Evolutionary conservation across 768 basidiomycete genomes (phyloP).

Genomic region (Leccinum truebloodii): DNA sequence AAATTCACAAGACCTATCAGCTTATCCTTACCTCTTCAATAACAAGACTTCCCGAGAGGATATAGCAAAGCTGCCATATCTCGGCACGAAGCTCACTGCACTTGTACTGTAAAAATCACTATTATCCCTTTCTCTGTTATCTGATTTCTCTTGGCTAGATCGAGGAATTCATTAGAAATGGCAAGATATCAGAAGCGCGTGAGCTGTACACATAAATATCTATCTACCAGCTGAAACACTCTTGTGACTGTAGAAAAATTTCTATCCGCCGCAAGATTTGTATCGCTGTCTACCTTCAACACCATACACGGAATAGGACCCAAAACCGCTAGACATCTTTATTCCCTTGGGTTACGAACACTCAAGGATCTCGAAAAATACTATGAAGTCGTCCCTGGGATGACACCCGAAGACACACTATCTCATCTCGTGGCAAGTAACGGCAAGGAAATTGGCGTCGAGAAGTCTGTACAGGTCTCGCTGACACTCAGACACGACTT

Average conservation of each 20-base stretch:
- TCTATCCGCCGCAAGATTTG: conserved; percentile 51
- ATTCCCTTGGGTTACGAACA: conserved; percentile 64
- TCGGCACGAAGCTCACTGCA: conserved; percentile 51
- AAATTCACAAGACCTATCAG: conserved; percentile 29
- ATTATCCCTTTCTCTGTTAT: neutral
- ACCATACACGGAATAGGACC: conserved; percentile 76
- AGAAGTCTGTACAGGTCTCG: conserved; percentile 54
- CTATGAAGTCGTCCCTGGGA: conserved; percentile 46
- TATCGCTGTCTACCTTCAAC: conserved; percentile 56
- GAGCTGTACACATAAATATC: conserved; percentile 17
- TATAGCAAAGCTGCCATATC: conserved; percentile 44
- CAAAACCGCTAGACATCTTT: conserved; percentile 63
- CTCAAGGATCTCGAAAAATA: conserved; percentile 68
- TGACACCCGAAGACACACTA: conserved; percentile 28
- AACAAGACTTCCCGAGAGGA: conserved; percentile 38
- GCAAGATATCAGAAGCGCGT: conserved; percentile 61
- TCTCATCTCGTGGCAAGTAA: conserved; percentile 24
- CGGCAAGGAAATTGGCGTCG: conserved; percentile 28
- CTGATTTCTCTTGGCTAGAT: conserved; percentile 42
- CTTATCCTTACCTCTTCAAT: conserved; percentile 50
- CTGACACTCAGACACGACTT: conserved; percentile 63
- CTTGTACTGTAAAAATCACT: conserved; percentile 40
- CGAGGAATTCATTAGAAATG: conserved; percentile 57
- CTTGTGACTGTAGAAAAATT: conserved; percentile 44
- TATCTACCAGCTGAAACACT: neutral